Base-by-base conservation (phyloP, 495 filamentous ascomycete genomes). In the Aspergillus taichungensis region DNA sequence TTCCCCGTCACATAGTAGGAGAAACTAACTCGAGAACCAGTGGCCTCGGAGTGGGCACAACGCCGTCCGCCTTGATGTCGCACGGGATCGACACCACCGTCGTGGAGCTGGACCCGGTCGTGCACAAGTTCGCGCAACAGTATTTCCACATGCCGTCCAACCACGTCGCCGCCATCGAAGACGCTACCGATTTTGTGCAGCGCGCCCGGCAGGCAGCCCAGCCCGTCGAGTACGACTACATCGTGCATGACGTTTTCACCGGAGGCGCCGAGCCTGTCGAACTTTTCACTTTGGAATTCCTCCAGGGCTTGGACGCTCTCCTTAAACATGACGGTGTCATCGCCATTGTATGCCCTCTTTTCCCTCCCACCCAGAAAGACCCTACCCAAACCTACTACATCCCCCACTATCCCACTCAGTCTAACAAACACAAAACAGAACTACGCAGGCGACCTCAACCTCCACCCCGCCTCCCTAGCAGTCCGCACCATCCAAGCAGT, bases 221-320 rank as follows among this genome's bases (percentile, higher is more conserved):
- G 3, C 56, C 66, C 30, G 60, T 73, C 11, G 69, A 73, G 34
- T 97, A 83, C 57, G 83, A 95, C 61, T 97, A 94, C 69, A 89
- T 98, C 57, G 71, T 98, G 48, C 92, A 98, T 54, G 92, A 98
- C 54, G 92, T 98, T n/a, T 98, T 98, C 68, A 98, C 92, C 0
- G 92, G 92, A 11, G 92, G 91, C 44, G 88, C 88, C 3, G 92
- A 96, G 57, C 92, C 92, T 2, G 75, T 88, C 11, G 69, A 82
- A 13, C 75, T 98, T 2, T 97, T 98, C 64, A 96, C 92, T 0
- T 50, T 78, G 3, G 84, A 92, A 52, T 94, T 98, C 54, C 62
- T 98, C 9, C 54, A 67, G 30, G 76, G 79, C 27, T 66, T 98
- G 12, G 59, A 75, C 41, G 60, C 73, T 2, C 73, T 95, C 11